Percentiles rank a stretch among this genome's conserved stretches.
phyloP scores from a whole-genome alignment of 1,139 yeast genomes.

The Ogataea hybrid region DNA sequence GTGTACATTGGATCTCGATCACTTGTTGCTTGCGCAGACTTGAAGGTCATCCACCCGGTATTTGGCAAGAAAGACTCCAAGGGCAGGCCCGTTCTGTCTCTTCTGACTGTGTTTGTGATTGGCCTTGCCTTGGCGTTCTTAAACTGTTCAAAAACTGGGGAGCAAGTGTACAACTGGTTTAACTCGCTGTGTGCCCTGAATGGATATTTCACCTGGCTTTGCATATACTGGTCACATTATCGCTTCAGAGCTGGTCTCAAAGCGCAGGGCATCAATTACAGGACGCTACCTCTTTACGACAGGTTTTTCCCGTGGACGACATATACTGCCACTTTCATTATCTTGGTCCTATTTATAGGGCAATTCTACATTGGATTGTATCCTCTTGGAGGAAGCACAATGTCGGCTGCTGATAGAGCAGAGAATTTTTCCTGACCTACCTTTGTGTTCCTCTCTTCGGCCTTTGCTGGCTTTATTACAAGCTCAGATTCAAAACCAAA shows the following conservation, averaged over 20 bases:
- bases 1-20: constrained; percentile 58
- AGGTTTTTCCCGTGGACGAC: constrained; percentile 26
- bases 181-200: constrained; percentile 54
- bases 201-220: constrained; percentile 55
- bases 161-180: constrained; percentile 55
- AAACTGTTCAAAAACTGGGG: constrained; percentile 42
- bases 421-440: constrained; percentile 24
- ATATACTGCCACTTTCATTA: constrained; percentile 21
- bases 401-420: constrained; percentile 17
- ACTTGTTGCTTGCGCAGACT: constrained; percentile 52
- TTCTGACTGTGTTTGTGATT: constrained; percentile 41
- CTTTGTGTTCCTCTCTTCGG: constrained; percentile 23
- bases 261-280: constrained; percentile 23
- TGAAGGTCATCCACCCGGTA: constrained; percentile 44
- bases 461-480: constrained; percentile 20
- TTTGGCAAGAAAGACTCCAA: constrained; percentile 50
- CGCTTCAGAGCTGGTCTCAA: constrained; percentile 44
- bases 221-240: constrained; percentile 47
- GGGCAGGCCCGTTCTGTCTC: constrained; percentile 52
- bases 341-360: constrained; percentile 18
- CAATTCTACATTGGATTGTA: constrained; percentile 24
- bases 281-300: constrained; percentile 22
- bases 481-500: constrained; percentile 18
- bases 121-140: constrained; percentile 49
- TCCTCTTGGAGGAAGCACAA: constrained; percentile 17